Evolutionary conservation across 129 eudicot genomes (phyloP).

Genomic region (Smallanthus sonchifolius): DNA sequence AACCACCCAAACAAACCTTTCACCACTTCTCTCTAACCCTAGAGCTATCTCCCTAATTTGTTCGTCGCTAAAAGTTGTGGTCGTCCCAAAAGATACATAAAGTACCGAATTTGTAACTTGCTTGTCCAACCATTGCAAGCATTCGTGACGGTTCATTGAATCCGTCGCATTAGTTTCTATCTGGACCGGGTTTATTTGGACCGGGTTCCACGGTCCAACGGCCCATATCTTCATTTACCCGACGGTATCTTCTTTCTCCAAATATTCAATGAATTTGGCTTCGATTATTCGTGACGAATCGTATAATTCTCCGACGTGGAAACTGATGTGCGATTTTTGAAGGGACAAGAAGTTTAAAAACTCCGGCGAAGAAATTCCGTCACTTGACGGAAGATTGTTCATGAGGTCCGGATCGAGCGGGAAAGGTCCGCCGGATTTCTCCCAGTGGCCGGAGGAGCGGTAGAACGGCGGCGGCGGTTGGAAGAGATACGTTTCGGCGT

Average conservation of each 20-base stretch:
- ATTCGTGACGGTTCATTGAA: neutral
- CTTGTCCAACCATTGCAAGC: conserved; percentile 4
- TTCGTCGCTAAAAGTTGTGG: neutral
- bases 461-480: neutral
- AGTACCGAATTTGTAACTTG: neutral
- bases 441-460: neutral
- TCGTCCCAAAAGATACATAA: conserved; percentile 13
- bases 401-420: neutral
- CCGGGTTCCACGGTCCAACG: conserved; percentile 13
- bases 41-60: neutral
- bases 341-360: neutral
- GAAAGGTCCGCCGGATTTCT: conserved; percentile 1
- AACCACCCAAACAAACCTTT: conserved; percentile 10
- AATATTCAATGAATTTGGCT: neutral
- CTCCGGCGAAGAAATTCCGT: neutral
- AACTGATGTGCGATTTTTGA: neutral
- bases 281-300: neutral
- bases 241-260: neutral
- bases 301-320: neutral
- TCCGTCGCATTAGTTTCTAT: neutral
- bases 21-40: conserved; percentile 4
- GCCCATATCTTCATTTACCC: conserved; percentile 16
- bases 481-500: conserved; percentile 3
- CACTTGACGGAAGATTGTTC: neutral
- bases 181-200: conserved; percentile 1